Base-by-base conservation (phyloP, 1,284 basidiomycete genomes). In the Irpex lacteus region DNA sequence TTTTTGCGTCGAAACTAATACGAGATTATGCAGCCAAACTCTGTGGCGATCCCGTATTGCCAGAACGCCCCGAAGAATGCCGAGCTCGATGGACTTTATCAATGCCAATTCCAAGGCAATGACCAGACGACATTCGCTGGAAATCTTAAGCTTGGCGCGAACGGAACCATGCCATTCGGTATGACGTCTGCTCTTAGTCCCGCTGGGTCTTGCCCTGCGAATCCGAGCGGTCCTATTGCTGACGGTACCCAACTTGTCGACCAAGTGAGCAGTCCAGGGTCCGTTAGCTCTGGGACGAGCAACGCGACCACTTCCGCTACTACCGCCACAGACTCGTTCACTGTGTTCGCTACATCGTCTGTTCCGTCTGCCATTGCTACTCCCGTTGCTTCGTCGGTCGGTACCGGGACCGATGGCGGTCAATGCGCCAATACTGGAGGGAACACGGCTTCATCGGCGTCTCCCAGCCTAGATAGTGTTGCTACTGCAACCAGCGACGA, bases 241-340 rank as follows among this genome's bases (percentile, higher is more conserved):
- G 85, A 86, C 70, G 85, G 86, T 47, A 67, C 72, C 9, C 85
- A 86, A 72, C 77, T 87, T 26, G 75, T 74, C 58, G 77, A 77
- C 65, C 72, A 84, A 63, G 78, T 78, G 1, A 73, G 77, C 57
- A 75, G 76, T 69, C 81, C 83, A 59, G 83, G 84, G 60, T 68
- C 75, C 37, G 21, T 40, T 34, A 52, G 38, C 34, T 44, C 5
- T 44, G 15, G 40, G 11, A 11, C 40, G 8, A 44, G 47, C 18
- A 60, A 58, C 60, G 19, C 57, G 18, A 52, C 66, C 21, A 37
- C 60, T 18, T 47, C 49, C 50, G 65, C 62, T 21, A 37, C 62
- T 38, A 26, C 18, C 32, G 54, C 57, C 7, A 44, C 60, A n/a
- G 21, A 18, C 34, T 21, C 60, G 7, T 38, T 26, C 50, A 26